Percentiles rank a stretch among this genome's conserved stretches.
phyloP scores from a whole-genome alignment of 495 filamentous ascomycete species.

The Pyrenula massariospora region DNA sequence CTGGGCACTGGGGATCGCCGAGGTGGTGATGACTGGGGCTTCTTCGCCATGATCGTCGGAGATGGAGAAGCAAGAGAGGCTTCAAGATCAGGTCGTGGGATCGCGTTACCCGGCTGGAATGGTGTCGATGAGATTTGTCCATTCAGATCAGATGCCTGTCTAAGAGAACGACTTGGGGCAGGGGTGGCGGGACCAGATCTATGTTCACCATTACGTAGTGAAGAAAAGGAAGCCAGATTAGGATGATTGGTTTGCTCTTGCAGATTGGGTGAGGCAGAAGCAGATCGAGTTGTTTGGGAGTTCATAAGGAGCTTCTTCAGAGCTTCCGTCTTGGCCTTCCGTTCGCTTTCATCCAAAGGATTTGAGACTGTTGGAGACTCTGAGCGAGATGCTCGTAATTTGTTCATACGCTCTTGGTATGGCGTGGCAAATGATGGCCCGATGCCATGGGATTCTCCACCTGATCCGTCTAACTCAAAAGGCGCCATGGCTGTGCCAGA shows the following conservation, averaged over 20 bases:
- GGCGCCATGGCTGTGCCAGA: neutral
- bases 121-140: neutral
- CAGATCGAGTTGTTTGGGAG: constrained; percentile 23
- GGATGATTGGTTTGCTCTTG: constrained; percentile 6
- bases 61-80: neutral
- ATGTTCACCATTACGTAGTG: constrained; percentile 20
- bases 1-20: neutral
- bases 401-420: constrained; percentile 53
- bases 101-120: neutral
- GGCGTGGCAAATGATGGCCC: constrained; percentile 58
- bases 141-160: neutral
- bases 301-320: constrained; percentile 37
- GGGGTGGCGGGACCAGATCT: constrained; percentile 24
- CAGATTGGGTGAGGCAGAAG: constrained; percentile 14
- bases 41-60: neutral
- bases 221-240: constrained; percentile 6
- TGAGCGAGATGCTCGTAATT: constrained; percentile 24
- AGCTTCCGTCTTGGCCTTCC: constrained; percentile 30
- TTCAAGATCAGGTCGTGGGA: neutral
- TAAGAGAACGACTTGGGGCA: constrained; percentile 9
- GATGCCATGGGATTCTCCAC: constrained; percentile 29
- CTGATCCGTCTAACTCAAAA: constrained; percentile 51
- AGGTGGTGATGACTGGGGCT: neutral
- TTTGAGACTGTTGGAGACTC: constrained; percentile 13
- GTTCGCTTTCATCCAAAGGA: constrained; percentile 23